Conservation (phyloP, 108 stramenopile genomes). For the Nitzschia putrida region DNA sequence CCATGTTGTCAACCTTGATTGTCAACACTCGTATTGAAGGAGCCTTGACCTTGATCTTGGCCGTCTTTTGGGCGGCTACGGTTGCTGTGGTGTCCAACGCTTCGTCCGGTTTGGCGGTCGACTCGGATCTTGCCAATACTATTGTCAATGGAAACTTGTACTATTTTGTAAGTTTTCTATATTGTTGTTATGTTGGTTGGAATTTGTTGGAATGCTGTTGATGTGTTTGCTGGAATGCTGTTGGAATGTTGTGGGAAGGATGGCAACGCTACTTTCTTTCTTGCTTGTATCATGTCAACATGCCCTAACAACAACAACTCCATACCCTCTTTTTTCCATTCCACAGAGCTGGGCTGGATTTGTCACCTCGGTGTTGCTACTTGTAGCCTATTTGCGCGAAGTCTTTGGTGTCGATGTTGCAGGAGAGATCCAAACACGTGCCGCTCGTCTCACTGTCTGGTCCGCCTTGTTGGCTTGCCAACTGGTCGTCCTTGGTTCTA, state of each 20-base stretch:
- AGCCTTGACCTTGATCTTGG: conserved; percentile 46
- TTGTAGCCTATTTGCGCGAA: conserved; percentile 53
- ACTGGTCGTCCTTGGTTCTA: conserved; percentile 79
- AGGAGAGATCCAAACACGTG: conserved; percentile 56
- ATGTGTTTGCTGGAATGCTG: neutral
- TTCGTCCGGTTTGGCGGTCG: conserved; percentile 61
- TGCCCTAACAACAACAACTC: too few species aligned
- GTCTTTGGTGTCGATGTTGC: conserved; percentile 73
- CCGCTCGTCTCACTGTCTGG: conserved; percentile 67
- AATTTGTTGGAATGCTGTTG: neutral
- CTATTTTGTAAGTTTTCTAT: conserved; percentile 57
- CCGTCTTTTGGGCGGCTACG: conserved; percentile 68
- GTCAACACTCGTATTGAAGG: conserved; percentile 77
- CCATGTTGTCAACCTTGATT: conserved; percentile 51
- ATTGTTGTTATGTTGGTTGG: neutral
- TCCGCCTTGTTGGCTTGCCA: conserved; percentile 56
- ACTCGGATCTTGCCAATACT: conserved; percentile 34
- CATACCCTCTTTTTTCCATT: neutral
- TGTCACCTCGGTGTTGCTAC: conserved; percentile 54
- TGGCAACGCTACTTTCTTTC: too few species aligned
- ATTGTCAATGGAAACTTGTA: conserved; percentile 82
- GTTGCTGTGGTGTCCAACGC: conserved; percentile 58
- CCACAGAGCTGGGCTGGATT: conserved; percentile 70
- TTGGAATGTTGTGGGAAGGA: too few species aligned
- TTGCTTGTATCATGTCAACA: neutral